Evolutionary conservation across 2,329 filamentous ascomycete species (phyloP), one percentile per base, ranked within the genome.

Genomic region (Microcera coccophila): DNA sequence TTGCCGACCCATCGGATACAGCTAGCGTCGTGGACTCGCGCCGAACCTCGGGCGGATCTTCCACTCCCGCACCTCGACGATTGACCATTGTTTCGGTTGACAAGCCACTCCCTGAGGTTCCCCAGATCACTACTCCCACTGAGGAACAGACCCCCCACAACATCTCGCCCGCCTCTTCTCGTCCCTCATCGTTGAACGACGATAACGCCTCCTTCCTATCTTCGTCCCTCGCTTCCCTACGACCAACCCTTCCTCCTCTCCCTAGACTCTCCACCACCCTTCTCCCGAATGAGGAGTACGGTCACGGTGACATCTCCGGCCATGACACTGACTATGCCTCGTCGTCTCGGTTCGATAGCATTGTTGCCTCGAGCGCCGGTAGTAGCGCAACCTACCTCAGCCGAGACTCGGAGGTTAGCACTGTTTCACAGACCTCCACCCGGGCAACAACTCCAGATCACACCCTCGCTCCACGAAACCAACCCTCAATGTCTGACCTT

Each of bases 391-490:
- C 87, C 3, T 90, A 85, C 55, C 72, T 84, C 39, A 90, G 84
- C 69, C 82, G 86, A 22, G 85, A 89, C 55, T 95, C 90, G 0
- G 87, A 90, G 58, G 79, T 80, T 36, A 95, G 88, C 63, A 74
- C 87, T 21, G 63, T 89, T 2, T 96, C 91, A 2, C 84, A 85
- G 59, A 83, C 82, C 1, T 95, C 90, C 2, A 96, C 90, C 2
- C 75, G 90, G 42, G 90, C 90, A 14, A 95, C 90, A 1, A 95
- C 90, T 1, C 90, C 90, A 1, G 90, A 95, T 53, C 65, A 75
- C 57, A 57, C 73, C 52, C 62, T 74, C 31, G 72, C 68, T 43
- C 75, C 78, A 21, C 74, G 76, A 52, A 73, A 71, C 44, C 74
- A 84, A 48, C 78, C 80, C 10, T 86, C 81, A 1, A 66, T 84